Evolutionary conservation across 163 green algal genomes (phyloP), one percentile per base, ranked within the genome.

Genomic region (Dunaliella salina): DNA sequence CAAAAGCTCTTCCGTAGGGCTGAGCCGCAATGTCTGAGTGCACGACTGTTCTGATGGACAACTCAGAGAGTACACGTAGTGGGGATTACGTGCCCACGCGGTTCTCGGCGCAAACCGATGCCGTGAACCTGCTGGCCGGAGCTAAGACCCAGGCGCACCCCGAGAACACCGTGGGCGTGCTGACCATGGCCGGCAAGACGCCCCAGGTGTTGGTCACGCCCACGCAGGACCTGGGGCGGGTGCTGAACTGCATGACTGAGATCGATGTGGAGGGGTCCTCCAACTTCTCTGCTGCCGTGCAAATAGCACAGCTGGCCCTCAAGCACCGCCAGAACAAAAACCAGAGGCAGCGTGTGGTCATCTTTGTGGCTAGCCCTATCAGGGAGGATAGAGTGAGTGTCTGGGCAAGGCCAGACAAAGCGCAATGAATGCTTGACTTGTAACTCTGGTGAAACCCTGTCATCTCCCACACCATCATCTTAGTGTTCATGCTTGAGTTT

Each of bases 291-390:
- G 94, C 95, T 3, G 91, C 94, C 1, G 93, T 99, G 26, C 97
- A 99, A 89, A 98, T 99, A 45, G 97, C 97, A 4, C 97, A 99
- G 91, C 95, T 99, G 72, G 97, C 97, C 12, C 91, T 99, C 3
- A 99, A 99, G 89, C 97, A 99, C 89, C 86, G 97, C 24, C 95
- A 99, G 89, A 99, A 99, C 94, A 99, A 99, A 90, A 98, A 99
- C 89, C 97, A 99, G 91, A 90, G 96, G 57, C 97, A 99, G 92
- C 88, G 97, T 12, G 97, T 99, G 45, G 97, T 99, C 45, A 93
- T 99, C 46, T 99, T 99, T 88, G 90, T 96, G 8, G 97, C 96
- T 80, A 98, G 94, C 88, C 96, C 97, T 1, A 92, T 99, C 80
- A 82, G 75, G 32, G 96, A 98, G 89, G 93, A 96, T 59, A 94